Evolutionary conservation across 2,329 filamentous ascomycete species (phyloP).

Genomic region (Graphilbum sp.): DNA sequence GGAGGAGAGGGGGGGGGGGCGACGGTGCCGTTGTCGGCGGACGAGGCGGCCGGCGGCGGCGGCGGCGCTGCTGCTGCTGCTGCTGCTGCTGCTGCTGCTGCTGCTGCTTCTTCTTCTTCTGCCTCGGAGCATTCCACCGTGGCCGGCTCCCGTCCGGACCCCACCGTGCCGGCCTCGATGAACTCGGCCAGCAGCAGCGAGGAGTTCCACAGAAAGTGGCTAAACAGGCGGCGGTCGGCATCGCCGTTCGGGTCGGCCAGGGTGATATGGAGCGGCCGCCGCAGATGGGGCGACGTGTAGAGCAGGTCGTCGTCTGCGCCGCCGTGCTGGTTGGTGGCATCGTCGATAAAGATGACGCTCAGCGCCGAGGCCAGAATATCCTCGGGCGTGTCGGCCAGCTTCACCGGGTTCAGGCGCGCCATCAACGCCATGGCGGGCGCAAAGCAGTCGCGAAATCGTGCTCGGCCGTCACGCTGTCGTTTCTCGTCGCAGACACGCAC

Average conservation of each 20-base stretch:
- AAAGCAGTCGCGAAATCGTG: too few species aligned
- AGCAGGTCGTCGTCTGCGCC: slow-evolving; percentile 39
- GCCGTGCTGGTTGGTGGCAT: slow-evolving; percentile 50
- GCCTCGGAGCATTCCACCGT: too few species aligned
- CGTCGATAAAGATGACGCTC: slow-evolving; percentile 50
- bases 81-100: background rate
- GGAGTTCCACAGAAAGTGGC: slow-evolving; percentile 61
- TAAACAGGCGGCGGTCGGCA: slow-evolving; percentile 43
- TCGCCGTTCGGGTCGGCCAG: slow-evolving; percentile 33
- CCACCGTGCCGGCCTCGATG: slow-evolving; percentile 31
- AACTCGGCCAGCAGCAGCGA: slow-evolving; percentile 37
- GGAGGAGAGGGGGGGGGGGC: too few species aligned
- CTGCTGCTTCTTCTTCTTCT: background rate
- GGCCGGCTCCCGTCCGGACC: slow-evolving; percentile 3
- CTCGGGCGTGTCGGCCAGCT: slow-evolving; percentile 28
- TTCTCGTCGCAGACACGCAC: too few species aligned
- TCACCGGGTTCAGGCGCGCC: slow-evolving; percentile 24
- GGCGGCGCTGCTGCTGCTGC: slow-evolving; percentile 1
- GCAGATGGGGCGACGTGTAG: slow-evolving; percentile 38
- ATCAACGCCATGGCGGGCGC: slow-evolving; percentile 27
- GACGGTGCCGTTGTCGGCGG: too few species aligned
- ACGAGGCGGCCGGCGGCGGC: background rate
- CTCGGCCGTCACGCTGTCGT: too few species aligned
- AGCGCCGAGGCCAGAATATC: slow-evolving; percentile 43
- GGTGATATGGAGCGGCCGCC: slow-evolving; percentile 24